phyloP scores from a whole-genome alignment of 495 filamentous ascomycete genomes.

The Penicillium tannophilum region DNA sequence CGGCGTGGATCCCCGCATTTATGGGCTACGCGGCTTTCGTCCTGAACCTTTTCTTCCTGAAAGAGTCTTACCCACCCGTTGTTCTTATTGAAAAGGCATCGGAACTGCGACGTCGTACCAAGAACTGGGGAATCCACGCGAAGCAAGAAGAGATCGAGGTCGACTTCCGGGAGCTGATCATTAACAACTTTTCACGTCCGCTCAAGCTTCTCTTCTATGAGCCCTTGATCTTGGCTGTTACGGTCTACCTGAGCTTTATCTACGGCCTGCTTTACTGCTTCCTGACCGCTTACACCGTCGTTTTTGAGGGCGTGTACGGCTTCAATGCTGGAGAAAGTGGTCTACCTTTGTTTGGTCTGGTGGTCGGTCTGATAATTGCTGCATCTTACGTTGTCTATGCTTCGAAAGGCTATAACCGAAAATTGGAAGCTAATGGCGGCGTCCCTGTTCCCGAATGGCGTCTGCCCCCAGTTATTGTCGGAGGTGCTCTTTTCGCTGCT shows the following conservation, averaged over 20 bases:
- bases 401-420: constrained; percentile 47
- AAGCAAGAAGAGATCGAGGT: constrained; percentile 93
- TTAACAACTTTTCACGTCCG: constrained; percentile 39
- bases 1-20: constrained; percentile 71
- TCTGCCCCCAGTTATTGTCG: constrained; percentile 74
- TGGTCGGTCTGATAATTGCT: constrained; percentile 43
- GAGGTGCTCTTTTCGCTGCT: constrained; percentile 69
- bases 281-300: constrained; percentile 47
- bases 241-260: constrained; percentile 39
- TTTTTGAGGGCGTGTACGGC: constrained; percentile 42
- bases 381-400: constrained; percentile 32
- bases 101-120: constrained; percentile 77
- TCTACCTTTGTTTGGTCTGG: constrained; percentile 46
- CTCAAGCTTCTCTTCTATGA: constrained; percentile 31
- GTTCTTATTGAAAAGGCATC: constrained; percentile 77
- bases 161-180: constrained; percentile 64
- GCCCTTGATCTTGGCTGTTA: constrained; percentile 33
- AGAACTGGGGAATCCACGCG: constrained; percentile 94
- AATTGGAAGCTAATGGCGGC: constrained; percentile 71
- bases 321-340: constrained; percentile 43
- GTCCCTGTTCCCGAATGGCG: constrained; percentile 85
- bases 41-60: constrained; percentile 72
- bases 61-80: constrained; percentile 84
- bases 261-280: constrained; percentile 50
- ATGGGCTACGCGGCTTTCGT: constrained; percentile 76